Percentiles rank a stretch among this genome's conserved stretches.
Evolutionary conservation across 2,329 filamentous ascomycete species (phyloP).

Genomic region (Aspergillus sp.): DNA sequence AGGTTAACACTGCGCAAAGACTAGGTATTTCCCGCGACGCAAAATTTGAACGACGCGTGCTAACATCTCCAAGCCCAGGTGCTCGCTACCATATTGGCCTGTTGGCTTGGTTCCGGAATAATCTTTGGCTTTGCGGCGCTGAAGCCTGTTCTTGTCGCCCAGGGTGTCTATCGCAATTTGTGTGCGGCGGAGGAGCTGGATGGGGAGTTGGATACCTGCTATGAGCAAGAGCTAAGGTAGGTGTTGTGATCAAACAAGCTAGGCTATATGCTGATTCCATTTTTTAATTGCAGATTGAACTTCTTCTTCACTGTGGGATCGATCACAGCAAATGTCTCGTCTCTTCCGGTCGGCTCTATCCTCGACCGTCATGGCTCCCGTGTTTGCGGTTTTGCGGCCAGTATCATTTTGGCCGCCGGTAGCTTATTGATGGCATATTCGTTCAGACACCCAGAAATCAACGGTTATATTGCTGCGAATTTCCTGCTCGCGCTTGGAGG

Average conservation of each 20-base stretch:
- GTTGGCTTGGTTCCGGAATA: constrained; percentile 73
- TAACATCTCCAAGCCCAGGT: constrained; percentile 54
- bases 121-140: constrained; percentile 84
- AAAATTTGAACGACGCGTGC: not conserved
- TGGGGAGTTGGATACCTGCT: constrained; percentile 54
- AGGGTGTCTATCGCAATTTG: constrained; percentile 67
- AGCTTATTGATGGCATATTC: constrained; percentile 71
- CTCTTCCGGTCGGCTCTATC: constrained; percentile 79
- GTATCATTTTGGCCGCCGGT: constrained; percentile 65
- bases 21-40: constrained; percentile 25
- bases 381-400: constrained; percentile 69
- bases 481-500: constrained; percentile 74
- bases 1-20: constrained; percentile 43
- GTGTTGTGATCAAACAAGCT: not conserved
- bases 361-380: constrained; percentile 82
- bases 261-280: not conserved
- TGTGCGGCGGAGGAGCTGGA: constrained; percentile 55
- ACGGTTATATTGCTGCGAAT: constrained; percentile 73
- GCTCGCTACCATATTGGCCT: constrained; percentile 65
- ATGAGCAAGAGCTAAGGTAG: constrained; percentile 56
- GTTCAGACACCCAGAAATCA: constrained; percentile 59
- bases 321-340: constrained; percentile 82
- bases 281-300: constrained; percentile 57
- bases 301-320: constrained; percentile 90
- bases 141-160: constrained; percentile 73